These are phyloP conservation scores for Biscogniauxia mediterranea DNA, from an alignment of 2,329 filamentous ascomycete species.

Conservation along the genomic window DNA sequence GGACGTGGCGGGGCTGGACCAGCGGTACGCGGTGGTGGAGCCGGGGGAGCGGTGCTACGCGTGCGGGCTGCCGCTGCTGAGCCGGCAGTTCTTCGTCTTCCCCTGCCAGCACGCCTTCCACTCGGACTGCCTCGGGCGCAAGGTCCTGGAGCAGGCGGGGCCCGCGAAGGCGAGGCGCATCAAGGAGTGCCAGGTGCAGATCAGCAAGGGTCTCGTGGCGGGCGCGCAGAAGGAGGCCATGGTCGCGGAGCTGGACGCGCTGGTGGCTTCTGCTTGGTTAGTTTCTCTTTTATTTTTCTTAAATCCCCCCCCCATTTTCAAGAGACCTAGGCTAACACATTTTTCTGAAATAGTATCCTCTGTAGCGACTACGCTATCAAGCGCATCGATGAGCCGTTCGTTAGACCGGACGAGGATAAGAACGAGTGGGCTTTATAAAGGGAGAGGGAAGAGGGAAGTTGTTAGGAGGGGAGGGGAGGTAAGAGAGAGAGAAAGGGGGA, in stretches of 20 bases:
- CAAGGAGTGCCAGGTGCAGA: conserved; percentile 78
- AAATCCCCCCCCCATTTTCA: too few species aligned
- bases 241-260: conserved; percentile 83
- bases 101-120: conserved; percentile 98
- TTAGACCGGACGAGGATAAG: conserved; percentile 67
- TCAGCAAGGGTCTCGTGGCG: conserved; percentile 71
- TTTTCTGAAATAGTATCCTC: conserved; percentile 62
- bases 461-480: too few species aligned
- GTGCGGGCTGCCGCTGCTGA: conserved; percentile 81
- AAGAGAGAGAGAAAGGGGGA: too few species aligned
- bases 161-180: conserved; percentile 76
- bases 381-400: conserved; percentile 89
- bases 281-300: conserved; percentile 25
- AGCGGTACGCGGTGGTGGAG: conserved; percentile 92
- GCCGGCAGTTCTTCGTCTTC: conserved; percentile 95
- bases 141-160: conserved; percentile 79
- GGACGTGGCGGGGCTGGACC: conserved; percentile 82
- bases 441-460: neutral
- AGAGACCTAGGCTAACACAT: conserved; percentile 18
- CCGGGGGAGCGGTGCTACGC: conserved; percentile 92
- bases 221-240: conserved; percentile 76
- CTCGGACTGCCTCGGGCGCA: conserved; percentile 85
- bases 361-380: conserved; percentile 96
- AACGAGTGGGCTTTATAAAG: conserved; percentile 74
- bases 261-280: conserved; percentile 88